Evolutionary conservation across 2,329 filamentous ascomycete species (phyloP).

Genomic region (Chaetomium globosum): DNA sequence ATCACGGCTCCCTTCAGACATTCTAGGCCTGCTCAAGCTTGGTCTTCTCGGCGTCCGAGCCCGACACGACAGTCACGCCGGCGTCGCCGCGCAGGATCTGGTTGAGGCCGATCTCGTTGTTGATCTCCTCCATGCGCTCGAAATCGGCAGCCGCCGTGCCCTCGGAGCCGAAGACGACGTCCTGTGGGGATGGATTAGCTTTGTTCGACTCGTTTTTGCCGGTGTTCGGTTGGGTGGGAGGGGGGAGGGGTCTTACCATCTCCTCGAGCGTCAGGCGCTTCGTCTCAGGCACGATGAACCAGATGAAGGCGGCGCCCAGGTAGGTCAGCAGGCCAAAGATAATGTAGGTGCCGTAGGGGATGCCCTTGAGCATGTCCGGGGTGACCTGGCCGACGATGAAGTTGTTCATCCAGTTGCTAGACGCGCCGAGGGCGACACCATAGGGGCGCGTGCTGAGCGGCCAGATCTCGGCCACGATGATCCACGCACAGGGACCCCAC

Average conservation of each 20-base stretch:
- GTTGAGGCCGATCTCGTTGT: slow-evolving; percentile 66
- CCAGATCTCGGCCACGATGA: slow-evolving; percentile 74
- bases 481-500: slow-evolving; percentile 76
- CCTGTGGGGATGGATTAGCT: slow-evolving; percentile 44
- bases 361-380: slow-evolving; percentile 65
- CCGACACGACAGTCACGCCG: neutral
- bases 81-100: slow-evolving; percentile 42
- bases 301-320: slow-evolving; percentile 63
- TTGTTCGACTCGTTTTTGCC: neutral
- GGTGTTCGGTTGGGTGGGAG: neutral
- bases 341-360: slow-evolving; percentile 72
- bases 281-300: slow-evolving; percentile 66
- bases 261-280: slow-evolving; percentile 66
- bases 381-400: slow-evolving; percentile 70
- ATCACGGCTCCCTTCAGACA: slow-evolving; percentile 4
- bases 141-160: slow-evolving; percentile 68
- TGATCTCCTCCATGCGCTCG: slow-evolving; percentile 73
- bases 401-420: slow-evolving; percentile 66
- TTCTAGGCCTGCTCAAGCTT: slow-evolving; percentile 16
- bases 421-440: slow-evolving; percentile 69
- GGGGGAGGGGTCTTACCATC: slow-evolving; percentile 51
- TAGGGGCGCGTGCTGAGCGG: slow-evolving; percentile 70
- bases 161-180: slow-evolving; percentile 67
- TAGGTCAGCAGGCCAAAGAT: slow-evolving; percentile 68
- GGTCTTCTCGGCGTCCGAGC: slow-evolving; percentile 24